A percentile compares a stretch with the other conserved stretches of the same genome.
Evolutionary conservation across 2,329 filamentous ascomycete genomes (phyloP).

Genomic region (Chaetomium sp.): DNA sequence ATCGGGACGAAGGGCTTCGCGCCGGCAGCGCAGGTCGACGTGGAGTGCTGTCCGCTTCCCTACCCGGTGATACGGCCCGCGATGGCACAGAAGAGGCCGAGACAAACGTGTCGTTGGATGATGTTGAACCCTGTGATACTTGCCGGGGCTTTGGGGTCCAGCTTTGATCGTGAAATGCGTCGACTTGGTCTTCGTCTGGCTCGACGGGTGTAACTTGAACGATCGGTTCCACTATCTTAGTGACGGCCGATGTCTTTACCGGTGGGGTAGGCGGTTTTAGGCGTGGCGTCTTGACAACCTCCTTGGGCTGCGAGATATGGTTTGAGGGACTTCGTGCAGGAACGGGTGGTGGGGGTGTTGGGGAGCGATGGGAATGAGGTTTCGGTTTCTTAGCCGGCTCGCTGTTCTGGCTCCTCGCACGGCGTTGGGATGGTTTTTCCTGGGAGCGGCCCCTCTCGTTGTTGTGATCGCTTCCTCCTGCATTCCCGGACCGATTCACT

Average conservation of each 20-base stretch:
- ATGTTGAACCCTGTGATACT: slow-evolving; percentile 39
- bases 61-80: slow-evolving; percentile 34
- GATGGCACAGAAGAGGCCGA: slow-evolving; percentile 41
- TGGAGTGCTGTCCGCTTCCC: slow-evolving; percentile 1
- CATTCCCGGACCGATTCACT: background rate
- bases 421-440: background rate
- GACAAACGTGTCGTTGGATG: slow-evolving; percentile 52
- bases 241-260: slow-evolving; percentile 6
- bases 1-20: slow-evolving; percentile 10
- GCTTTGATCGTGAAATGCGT: background rate
- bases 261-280: slow-evolving; percentile 40
- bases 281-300: slow-evolving; percentile 38
- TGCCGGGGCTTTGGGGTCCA: slow-evolving; percentile 20
- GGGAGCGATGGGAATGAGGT: slow-evolving; percentile 23
- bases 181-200: background rate
- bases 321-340: slow-evolving; percentile 30
- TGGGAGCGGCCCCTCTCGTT: background rate
- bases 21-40: background rate
- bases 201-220: background rate
- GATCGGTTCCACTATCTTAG: slow-evolving; percentile 5
- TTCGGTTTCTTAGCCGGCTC: slow-evolving; percentile 9
- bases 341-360: slow-evolving; percentile 29
- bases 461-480: background rate
- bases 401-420: background rate
- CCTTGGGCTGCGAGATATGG: slow-evolving; percentile 41